Evolutionary conservation across 768 basidiomycete species (phyloP).

Genomic region (Harrya chromipes): DNA sequence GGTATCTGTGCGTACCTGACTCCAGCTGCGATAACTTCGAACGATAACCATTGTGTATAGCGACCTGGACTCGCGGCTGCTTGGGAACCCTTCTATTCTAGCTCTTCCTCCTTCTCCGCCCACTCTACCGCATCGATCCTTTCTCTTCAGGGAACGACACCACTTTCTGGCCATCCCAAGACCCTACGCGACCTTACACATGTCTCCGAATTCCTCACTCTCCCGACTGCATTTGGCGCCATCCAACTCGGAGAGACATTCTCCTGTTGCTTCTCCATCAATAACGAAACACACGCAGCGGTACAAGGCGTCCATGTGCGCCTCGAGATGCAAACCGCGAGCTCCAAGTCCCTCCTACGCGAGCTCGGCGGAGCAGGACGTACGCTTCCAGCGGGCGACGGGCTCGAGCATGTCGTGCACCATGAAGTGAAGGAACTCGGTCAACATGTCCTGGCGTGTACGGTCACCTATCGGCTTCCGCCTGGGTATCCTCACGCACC

Average conservation of each 20-base stretch:
- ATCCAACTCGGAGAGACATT: constrained; percentile 92
- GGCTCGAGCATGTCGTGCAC: constrained; percentile 63
- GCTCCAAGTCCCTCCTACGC: constrained; percentile 56
- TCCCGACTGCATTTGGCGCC: constrained; percentile 80
- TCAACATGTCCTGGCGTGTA: constrained; percentile 84
- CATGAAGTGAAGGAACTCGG: constrained; percentile 95
- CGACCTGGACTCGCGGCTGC: constrained; percentile 69
- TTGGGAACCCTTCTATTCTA: constrained; percentile 89
- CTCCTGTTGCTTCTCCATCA: constrained; percentile 74
- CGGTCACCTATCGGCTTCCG: constrained; percentile 77
- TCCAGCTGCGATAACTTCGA: neutral
- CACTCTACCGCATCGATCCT: constrained; percentile 75
- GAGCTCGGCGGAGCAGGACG: constrained; percentile 59
- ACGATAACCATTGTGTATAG: constrained; percentile 35
- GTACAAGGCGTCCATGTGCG: constrained; percentile 63
- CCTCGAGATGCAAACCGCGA: constrained; percentile 85
- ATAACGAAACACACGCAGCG: constrained; percentile 67
- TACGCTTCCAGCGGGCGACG: constrained; percentile 52
- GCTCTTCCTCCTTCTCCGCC: constrained; percentile 75
- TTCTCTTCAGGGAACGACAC: constrained; percentile 69
- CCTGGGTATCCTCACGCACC: constrained; percentile 50
- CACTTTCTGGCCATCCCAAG: constrained; percentile 75
- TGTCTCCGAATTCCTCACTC: constrained; percentile 72
- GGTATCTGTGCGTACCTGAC: constrained; percentile 62
- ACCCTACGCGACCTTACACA: constrained; percentile 80